These are phyloP conservation scores for Fusarium illudens DNA, from an alignment of 2,329 filamentous ascomycete genomes.

Conservation along the genomic window DNA sequence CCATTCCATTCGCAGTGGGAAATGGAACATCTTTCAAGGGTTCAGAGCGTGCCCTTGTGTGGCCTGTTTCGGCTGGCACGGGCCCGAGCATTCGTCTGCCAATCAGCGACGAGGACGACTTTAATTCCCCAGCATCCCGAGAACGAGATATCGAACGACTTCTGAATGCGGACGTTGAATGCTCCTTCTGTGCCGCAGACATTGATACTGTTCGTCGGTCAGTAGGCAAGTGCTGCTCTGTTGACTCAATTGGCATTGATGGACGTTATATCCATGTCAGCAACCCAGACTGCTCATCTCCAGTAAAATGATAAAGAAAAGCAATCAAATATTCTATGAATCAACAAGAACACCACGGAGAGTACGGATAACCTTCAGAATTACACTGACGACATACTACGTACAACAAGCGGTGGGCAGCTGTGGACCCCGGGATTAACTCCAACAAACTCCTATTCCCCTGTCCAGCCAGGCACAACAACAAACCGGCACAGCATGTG, in stretches of 20 bases:
- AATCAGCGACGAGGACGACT: constrained; percentile 2
- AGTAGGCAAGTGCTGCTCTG: background rate
- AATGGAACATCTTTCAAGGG: constrained; percentile 5
- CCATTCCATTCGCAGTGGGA: background rate
- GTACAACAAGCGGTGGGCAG: constrained; percentile 5
- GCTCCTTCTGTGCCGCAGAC: background rate
- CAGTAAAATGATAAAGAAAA: background rate
- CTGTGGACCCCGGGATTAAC: constrained; percentile 1
- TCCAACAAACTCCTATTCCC: background rate
- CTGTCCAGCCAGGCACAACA: background rate
- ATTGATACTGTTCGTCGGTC: background rate
- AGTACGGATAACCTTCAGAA: background rate
- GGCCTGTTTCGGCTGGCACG: constrained; percentile 25
- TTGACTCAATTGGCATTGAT: background rate
- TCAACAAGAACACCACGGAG: background rate
- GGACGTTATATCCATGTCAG: background rate
- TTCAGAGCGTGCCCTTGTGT: background rate
- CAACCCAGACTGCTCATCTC: background rate
- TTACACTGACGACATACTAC: background rate
- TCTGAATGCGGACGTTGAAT: background rate
- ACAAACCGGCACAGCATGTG: background rate
- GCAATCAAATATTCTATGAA: background rate
- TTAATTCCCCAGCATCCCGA: constrained; percentile 18
- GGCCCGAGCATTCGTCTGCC: constrained; percentile 21
- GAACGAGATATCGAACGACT: constrained; percentile 33